Base-by-base conservation (phyloP, 306 rosid species). In the Ziziphus jujuba region DNA sequence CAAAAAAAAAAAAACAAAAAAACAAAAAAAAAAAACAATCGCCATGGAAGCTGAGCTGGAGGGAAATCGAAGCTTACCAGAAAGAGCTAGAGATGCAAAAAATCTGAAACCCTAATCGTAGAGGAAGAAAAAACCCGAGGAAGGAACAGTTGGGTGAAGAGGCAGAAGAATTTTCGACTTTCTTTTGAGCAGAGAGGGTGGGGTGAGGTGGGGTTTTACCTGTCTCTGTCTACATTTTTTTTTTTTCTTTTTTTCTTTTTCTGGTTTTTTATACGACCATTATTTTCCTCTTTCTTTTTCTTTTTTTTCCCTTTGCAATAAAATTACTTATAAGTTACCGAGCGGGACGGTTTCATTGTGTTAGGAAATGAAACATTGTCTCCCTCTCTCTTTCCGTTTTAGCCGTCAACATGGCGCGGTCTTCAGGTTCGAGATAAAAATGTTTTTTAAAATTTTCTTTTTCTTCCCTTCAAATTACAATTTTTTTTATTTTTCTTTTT, bases 51-150 rank as follows among this genome's bases (percentile, higher is more conserved):
- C 55, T 35, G 15, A 49, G 38, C 36, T 54, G 51, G 7, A 33
- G 35, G 44, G 47, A 40, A 53, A 80, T 75, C 66, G 56, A 63
- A 67, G 71, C 72, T 75, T 63, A 78, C 81, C 80, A 12, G 72
- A 25, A 70, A 61, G 56, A 54, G 64, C 44, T 28, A 68, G 63
- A 20, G 55, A 38, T 17, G 56, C 3, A 55, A 49, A 64, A 56
- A 40, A 21, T 28, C 16, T 35, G 25, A 74, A 66, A 71, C 84
- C 73, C 65, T 67, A 74, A 55, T n/a, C 44, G 16, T 17, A 24
- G 28, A 35, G 59, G 43, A 48, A 5, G 68, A 43, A 15, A 69
- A 60, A 59, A 53, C 44, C 38, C 68, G 68, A 69, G 55, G 84
- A 70, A 70, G 67, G 44, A 61, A 69, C 59, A 69, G 72, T 74